Evolutionary conservation across 2,329 filamentous ascomycete species (phyloP), one percentile per base, ranked within the genome.

Genomic region (Sporothrix variecibatus): DNA sequence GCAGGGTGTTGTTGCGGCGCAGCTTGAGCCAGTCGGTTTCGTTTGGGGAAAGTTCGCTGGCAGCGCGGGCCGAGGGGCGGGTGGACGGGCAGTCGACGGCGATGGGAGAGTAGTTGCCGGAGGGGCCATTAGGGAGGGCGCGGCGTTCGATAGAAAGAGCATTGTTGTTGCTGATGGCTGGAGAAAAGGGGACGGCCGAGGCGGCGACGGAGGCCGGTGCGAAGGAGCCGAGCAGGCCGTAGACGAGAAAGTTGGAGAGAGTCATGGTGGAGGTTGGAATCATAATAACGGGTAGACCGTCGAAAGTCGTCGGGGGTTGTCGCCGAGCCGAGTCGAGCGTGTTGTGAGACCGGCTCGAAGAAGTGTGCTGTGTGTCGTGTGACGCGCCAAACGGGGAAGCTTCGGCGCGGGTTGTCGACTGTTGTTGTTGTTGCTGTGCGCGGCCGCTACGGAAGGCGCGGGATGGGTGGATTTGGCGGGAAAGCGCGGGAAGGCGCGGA

Each of bases 21-120:
- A 86, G 86, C 70, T 89, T 80, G 17, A 97, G 86, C 94, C 95
- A 98, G 80, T 87, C 84, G 53, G 85, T 87, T 84, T 98, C 95
- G 73, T 91, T 85, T 20, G 85, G 78, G 2, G 93, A 95, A 11
- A 97, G 83, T 0, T 80, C 79, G 34, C 82, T 82, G 64, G 92
- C 93, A 49, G 81, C 81, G 77, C 94, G 90, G 72, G 97, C 89
- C 1, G 85, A 86, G 0, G 95, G 94, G 62, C 89, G 87, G n/a
- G 85, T 85, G 7, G 85, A 83, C 3, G 94, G 94, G 79, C 95
- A 97, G 76, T 87, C 81, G 58, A 93, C 91, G 6, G 83, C 80
- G 46, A 86, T 83, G 0, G 95, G 95, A 1, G 90, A 88, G 81
- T 98, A 98, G 75, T 90, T 89, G 79, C 93, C 85, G 31, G 81